A percentile compares a stretch with the other conserved stretches of the same genome.
These are phyloP conservation scores for Beauveria sp. DNA, from an alignment of 2,329 filamentous ascomycete genomes.

Conservation along the genomic window DNA sequence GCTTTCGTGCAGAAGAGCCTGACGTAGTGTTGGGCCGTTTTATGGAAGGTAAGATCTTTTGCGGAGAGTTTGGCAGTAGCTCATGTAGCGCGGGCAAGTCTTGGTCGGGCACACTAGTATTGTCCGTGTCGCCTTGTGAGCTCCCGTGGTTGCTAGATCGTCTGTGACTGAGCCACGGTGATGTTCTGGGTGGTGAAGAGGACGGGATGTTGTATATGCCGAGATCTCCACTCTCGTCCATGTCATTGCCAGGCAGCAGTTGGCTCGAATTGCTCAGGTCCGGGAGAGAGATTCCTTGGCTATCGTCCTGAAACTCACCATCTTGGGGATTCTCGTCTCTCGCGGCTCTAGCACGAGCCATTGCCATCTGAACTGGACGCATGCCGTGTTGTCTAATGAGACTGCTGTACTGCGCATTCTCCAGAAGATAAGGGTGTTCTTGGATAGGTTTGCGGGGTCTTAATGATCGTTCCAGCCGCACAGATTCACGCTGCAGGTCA, in stretches of 20 bases:
- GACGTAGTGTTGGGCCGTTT: conserved; percentile 20
- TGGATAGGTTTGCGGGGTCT: conserved; percentile 52
- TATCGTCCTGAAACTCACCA: conserved; percentile 44
- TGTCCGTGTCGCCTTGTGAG: conserved; percentile 28
- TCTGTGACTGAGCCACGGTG: conserved; percentile 18
- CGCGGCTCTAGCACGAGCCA: conserved; percentile 19
- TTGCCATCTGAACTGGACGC: conserved; percentile 40
- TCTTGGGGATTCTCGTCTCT: conserved; percentile 40
- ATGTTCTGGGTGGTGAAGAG: conserved; percentile 24
- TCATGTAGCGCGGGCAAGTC: conserved; percentile 32
- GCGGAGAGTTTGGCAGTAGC: conserved; percentile 19
- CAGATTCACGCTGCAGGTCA: conserved; percentile 18
- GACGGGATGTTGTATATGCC: conserved; percentile 19
- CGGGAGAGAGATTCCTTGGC: conserved; percentile 31
- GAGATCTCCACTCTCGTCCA: conserved; percentile 9
- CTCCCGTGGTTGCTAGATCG: conserved; percentile 27
- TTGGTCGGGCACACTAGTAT: conserved; percentile 28
- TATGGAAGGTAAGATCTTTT: conserved; percentile 1
- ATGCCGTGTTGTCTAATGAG: conserved; percentile 47
- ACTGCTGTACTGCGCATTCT: conserved; percentile 46
- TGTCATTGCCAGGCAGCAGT: conserved; percentile 14
- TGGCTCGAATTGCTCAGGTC: conserved; percentile 30
- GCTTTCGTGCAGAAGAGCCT: conserved; percentile 23
- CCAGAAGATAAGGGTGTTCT: conserved; percentile 50
- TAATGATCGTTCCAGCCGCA: conserved; percentile 40